A percentile compares a stretch with the other conserved stretches of the same genome.
Conservation (phyloP, 169 alveolate genomes). For the Plasmodium vinckei region DNA sequence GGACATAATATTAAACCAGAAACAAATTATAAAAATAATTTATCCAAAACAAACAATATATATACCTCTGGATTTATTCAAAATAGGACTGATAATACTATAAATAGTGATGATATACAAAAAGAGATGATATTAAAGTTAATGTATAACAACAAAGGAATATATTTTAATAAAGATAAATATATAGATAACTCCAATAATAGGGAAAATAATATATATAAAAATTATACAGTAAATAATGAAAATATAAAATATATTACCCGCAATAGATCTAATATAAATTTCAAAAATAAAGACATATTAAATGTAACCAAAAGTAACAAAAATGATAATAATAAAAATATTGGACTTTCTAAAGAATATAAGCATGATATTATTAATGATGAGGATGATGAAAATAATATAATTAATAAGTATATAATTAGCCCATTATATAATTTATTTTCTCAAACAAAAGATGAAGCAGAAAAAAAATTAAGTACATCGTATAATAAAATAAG, state of each 20-base stretch:
- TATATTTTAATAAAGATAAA: conserved; percentile 54
- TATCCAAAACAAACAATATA: no score
- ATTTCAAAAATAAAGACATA: no score
- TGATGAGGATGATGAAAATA: conserved; percentile 12
- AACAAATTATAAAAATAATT: no score
- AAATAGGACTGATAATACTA: no score
- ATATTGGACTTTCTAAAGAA: neutral
- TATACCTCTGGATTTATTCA: no score
- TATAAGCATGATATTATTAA: neutral
- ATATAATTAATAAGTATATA: conserved; percentile 42
- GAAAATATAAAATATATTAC: neutral
- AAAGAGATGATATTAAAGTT: conserved; percentile 59
- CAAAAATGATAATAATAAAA: neutral
- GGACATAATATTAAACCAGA: no score
- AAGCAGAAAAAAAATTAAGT: neutral
- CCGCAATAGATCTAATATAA: no score
- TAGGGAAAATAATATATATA: neutral
- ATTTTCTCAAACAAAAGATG: conserved; percentile 31
- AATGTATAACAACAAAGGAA: conserved; percentile 67
- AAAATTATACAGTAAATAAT: neutral
- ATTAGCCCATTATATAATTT: conserved; percentile 53
- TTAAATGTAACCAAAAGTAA: neutral
- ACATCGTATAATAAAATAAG: neutral
- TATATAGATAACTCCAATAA: neutral
- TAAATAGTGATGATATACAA: conserved; percentile 1